phyloP scores from a whole-genome alignment of 805 yeast genomes.

The Lipomyces sp. region DNA sequence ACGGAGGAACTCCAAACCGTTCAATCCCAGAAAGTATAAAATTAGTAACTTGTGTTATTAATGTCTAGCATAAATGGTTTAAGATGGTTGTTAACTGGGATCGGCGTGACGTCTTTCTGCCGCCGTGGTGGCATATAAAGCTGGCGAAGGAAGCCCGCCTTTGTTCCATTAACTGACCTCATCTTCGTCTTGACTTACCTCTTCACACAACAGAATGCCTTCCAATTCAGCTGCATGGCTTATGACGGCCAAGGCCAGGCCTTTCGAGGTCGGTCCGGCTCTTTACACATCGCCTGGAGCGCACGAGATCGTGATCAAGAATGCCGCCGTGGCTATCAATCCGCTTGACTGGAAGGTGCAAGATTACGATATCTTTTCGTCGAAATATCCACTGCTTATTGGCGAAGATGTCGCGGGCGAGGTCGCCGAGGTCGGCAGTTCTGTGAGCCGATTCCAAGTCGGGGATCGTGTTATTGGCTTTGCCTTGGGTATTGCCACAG shows the following conservation, averaged over 20 bases:
- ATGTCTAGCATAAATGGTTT: too few species aligned
- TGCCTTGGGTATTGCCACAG: neutral
- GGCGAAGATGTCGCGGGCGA: slow-evolving; percentile 34
- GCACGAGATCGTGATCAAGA: slow-evolving; percentile 28
- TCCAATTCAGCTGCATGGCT: slow-evolving; percentile 3
- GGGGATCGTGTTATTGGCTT: slow-evolving; percentile 29
- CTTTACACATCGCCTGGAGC: slow-evolving; percentile 7
- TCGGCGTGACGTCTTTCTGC: too few species aligned
- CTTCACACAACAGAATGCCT: slow-evolving; percentile 7
- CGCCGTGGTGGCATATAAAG: too few species aligned
- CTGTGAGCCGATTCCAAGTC: slow-evolving; percentile 22
- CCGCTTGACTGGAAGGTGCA: slow-evolving; percentile 31
- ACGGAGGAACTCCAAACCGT: too few species aligned
- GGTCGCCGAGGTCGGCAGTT: slow-evolving; percentile 31
- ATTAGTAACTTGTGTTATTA: too few species aligned
- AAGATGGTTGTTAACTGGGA: too few species aligned
- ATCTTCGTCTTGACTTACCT: too few species aligned
- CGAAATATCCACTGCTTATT: slow-evolving; percentile 20
- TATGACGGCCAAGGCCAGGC: neutral
- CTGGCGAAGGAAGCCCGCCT: too few species aligned
- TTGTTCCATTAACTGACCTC: too few species aligned
- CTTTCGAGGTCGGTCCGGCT: slow-evolving; percentile 9
- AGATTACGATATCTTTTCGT: neutral
- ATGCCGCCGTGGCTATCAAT: slow-evolving; percentile 30
- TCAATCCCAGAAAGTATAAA: too few species aligned